phyloP scores from a whole-genome alignment of 2,329 filamentous ascomycete species.

The Apiospora malaysiana region DNA sequence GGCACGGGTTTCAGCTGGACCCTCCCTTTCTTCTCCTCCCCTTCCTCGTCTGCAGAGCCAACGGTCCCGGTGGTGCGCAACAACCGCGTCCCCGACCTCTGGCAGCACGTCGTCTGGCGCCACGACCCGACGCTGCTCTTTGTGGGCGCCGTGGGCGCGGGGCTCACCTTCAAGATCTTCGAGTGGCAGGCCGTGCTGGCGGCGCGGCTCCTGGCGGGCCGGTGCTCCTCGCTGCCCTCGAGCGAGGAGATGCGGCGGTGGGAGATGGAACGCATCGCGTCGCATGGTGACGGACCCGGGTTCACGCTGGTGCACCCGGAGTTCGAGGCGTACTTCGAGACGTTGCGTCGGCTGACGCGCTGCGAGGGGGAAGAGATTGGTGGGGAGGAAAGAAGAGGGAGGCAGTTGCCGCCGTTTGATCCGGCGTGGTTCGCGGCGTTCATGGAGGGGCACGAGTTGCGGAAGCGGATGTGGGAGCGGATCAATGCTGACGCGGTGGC shows the following conservation, averaged over 20 bases:
- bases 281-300: slow-evolving; percentile 59
- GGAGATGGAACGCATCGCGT: slow-evolving; percentile 61
- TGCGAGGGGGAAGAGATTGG: slow-evolving; percentile 44
- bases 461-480: slow-evolving; percentile 64
- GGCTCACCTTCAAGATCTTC: slow-evolving; percentile 71
- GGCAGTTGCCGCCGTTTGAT: slow-evolving; percentile 51
- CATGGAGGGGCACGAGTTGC: slow-evolving; percentile 58
- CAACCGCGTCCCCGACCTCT: slow-evolving; percentile 61
- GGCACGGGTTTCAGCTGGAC: slow-evolving; percentile 72
- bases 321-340: slow-evolving; percentile 70
- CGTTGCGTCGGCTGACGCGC: slow-evolving; percentile 55
- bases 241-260: slow-evolving; percentile 56
- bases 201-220: slow-evolving; percentile 62
- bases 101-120: slow-evolving; percentile 62
- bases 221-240: slow-evolving; percentile 50
- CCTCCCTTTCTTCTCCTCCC: slow-evolving; percentile 57
- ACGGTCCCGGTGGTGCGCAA: slow-evolving; percentile 52
- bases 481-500: slow-evolving; percentile 48
- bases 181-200: slow-evolving; percentile 71
- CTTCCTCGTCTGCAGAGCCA: slow-evolving; percentile 36
- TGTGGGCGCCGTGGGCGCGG: slow-evolving; percentile 61
- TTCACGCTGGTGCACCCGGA: slow-evolving; percentile 66
- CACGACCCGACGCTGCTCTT: slow-evolving; percentile 62
- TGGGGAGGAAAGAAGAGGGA: slow-evolving; percentile 49
- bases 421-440: slow-evolving; percentile 56